Base-by-base conservation (phyloP, 163 green algal species). In the Trebouxia gelatinosa region DNA sequence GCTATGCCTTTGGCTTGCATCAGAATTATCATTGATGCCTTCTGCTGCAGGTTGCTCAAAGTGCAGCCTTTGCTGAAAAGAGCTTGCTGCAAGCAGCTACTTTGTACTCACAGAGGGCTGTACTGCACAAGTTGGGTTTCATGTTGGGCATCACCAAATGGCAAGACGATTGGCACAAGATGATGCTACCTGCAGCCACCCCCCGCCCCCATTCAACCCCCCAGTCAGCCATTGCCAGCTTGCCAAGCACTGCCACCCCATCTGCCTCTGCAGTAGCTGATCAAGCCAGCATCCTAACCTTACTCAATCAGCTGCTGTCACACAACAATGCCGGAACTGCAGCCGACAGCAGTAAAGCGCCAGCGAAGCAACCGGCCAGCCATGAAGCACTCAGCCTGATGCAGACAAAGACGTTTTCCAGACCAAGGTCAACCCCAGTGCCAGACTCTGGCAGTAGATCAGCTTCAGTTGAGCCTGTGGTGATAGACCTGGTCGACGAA, bases 1-100 rank as follows among this genome's bases (percentile, higher is more conserved):
- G n/a, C n/a, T n/a, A n/a, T n/a, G n/a, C n/a, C n/a, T n/a, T n/a
- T n/a, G n/a, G n/a, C n/a, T n/a, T 59, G 48, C 48, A 59, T 19
- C 48, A 19, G 2, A 2, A 59, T 1, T 23, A 59, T 59, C 48
- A 19, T 23, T 59, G 48, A 19, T 59, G 48, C n/a, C 48, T 3
- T 28, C 48, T 59, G 48, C 48, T 59, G 48, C 48, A 76, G 68
- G 68, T 76, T 17, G 68, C 68, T 46, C 40, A 61, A 61, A 61
- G 40, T 62, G 68, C 68, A 62, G 68, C 68, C 17, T 76, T 37
- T 28, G 68, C 68, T 28, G 68, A 76, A 29, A 37, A 76, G 40
- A 59, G 29, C 17, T 28, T 76, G n/a, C 29, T 76, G 2, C 29
- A 64, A 17, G 68, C 46, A 32, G 43, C 40, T 43, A 29, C 39